Base-by-base conservation (phyloP, 257 asterid genomes). In the Penstemon eatonii region DNA sequence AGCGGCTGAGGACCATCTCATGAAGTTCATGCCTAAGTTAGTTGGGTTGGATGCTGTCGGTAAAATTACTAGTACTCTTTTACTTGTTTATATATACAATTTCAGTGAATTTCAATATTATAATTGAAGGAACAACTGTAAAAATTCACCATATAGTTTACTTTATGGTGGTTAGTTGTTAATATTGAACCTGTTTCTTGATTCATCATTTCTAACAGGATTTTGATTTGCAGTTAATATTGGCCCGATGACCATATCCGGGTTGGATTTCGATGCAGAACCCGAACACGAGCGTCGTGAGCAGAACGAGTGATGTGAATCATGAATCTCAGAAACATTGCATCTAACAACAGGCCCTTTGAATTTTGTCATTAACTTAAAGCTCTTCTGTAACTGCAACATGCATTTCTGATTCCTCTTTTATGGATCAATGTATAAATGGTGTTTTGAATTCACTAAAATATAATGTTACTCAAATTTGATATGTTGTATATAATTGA, bases 41-140 rank as follows among this genome's bases (percentile, higher is more conserved):
- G 84, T 82, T 4, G 97, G 97, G 78, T 76, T 84, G 86, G 95
- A 89, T 76, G 97, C 97, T 51, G 92, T 94, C 10, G 96, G 99
- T 94, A 82, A 84, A 68, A 6, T 40, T 11, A 10, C 50, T 37
- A 49, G 49, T 46, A 11, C 15, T 44, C 49, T 75, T 45, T 56
- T 0, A 3, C 33, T 46, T 58, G 18, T 15, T 15, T 15, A 6
- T 9, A 18, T 40, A 4, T 56, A 56, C 11, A 8, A 54, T 18
- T 43, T 43, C 41, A 7, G 47, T 8, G 3, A 3, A 38, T 73
- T 46, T 12, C 44, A 33, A 69, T 19, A 11, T 7, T 51, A 33
- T 57, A 13, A 67, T 25, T 15, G 38, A 13, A 61, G 3, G 56
- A 39, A 44, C 36, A 11, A 50, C 3, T 4, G 46, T 62, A 41